A percentile compares a stretch with the other conserved stretches of the same genome.
phyloP scores from a whole-genome alignment of 176 grass and related monocot genomes.

The Oryza punctata region DNA sequence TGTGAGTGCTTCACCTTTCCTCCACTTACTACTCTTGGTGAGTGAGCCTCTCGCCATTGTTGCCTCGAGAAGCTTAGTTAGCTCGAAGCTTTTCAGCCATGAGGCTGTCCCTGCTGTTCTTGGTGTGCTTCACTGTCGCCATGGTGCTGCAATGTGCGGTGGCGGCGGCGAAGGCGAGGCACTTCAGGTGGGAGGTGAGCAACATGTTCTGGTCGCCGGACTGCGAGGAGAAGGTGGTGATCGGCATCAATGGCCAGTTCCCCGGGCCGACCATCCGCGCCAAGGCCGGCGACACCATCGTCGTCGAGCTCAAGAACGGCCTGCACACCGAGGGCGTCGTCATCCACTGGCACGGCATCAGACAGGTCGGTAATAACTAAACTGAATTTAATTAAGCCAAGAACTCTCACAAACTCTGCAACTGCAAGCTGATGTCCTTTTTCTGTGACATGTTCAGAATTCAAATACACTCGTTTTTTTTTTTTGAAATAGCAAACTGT shows the following conservation, averaged over 20 bases:
- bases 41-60: not conserved
- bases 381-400: not conserved
- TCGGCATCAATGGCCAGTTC: constrained; percentile 83
- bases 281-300: constrained; percentile 66
- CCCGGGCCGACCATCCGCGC: constrained; percentile 71
- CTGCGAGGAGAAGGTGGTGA: constrained; percentile 66
- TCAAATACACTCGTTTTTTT: not conserved
- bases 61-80: not conserved
- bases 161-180: constrained; percentile 47
- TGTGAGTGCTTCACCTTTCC: constrained; percentile 13
- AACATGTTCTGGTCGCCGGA: constrained; percentile 80
- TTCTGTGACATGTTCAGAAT: constrained; percentile 1
- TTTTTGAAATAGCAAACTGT: not conserved
- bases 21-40: constrained; percentile 30
- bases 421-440: not conserved
- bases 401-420: not conserved
- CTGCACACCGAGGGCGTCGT: constrained; percentile 82
- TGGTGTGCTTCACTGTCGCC: not conserved
- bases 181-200: constrained; percentile 77
- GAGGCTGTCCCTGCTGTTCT: constrained; percentile 32
- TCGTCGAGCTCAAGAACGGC: constrained; percentile 69
- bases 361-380: constrained; percentile 50
- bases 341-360: constrained; percentile 92
- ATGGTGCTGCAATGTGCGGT: constrained; percentile 34
- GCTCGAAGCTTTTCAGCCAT: not conserved